Evolutionary conservation across 148 eudicot species (phyloP).

Genomic region (Camellia japonica): DNA sequence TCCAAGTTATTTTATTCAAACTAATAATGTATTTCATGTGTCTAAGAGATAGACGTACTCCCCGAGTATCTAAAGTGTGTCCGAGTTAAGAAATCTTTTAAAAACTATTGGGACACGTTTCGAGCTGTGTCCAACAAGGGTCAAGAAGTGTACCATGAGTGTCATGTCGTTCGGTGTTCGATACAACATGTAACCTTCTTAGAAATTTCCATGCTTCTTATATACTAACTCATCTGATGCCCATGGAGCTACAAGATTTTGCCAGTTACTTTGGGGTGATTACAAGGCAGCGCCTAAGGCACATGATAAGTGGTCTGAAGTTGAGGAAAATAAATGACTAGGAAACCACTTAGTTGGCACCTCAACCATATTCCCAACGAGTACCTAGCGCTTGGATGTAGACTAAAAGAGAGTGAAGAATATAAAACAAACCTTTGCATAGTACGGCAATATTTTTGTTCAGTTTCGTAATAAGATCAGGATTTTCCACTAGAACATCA

Average conservation of each 20-base stretch:
- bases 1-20: too few relatives aligned
- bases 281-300: background rate
- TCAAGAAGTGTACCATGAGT: too few relatives aligned
- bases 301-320: background rate
- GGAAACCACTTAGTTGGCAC: background rate
- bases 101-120: too few relatives aligned
- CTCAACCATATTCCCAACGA: background rate
- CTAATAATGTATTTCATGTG: too few relatives aligned
- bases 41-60: too few relatives aligned
- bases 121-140: too few relatives aligned
- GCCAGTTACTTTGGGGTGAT: background rate
- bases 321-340: background rate
- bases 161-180: too few relatives aligned
- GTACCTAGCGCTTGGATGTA: background rate
- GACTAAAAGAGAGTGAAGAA: background rate
- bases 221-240: background rate
- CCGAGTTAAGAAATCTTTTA: too few relatives aligned
- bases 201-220: too few relatives aligned
- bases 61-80: too few relatives aligned
- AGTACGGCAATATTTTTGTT: constrained; percentile 60
- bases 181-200: too few relatives aligned
- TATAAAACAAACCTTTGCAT: constrained; percentile 54
- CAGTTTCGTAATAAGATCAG: constrained; percentile 53
- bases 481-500: constrained; percentile 80
- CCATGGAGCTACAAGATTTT: background rate